Evolutionary conservation across 805 yeast species (phyloP).

Genomic region (Nakazawaea ernobii): DNA sequence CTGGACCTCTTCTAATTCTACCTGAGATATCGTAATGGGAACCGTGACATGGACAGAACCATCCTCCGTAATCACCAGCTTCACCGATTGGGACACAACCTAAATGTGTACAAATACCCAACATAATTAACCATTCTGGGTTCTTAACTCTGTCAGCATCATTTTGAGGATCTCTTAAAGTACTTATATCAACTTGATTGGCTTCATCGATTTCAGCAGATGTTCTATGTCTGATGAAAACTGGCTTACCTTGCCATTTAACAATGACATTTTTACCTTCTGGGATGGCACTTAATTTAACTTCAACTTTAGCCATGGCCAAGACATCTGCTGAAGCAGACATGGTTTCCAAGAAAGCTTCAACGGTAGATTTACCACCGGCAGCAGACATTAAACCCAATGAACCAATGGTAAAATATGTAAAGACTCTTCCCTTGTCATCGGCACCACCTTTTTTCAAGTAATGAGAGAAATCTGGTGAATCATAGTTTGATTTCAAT

Average conservation of each 20-base stretch:
- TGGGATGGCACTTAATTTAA: constrained; percentile 87
- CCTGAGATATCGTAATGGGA: constrained; percentile 99
- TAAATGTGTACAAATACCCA: constrained; percentile 99
- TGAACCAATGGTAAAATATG: constrained; percentile 97
- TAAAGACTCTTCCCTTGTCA: constrained; percentile 77
- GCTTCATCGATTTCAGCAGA: constrained; percentile 92
- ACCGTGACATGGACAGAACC: constrained; percentile 99
- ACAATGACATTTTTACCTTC: constrained; percentile 97
- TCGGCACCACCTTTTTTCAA: constrained; percentile 58
- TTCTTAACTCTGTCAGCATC: constrained; percentile 92
- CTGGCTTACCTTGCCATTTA: constrained; percentile 99
- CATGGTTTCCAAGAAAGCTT: constrained; percentile 87
- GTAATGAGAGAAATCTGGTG: constrained; percentile 84
- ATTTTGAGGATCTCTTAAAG: constrained; percentile 89
- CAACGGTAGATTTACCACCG: constrained; percentile 94
- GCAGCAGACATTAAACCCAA: constrained; percentile 87
- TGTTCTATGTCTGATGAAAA: constrained; percentile 98
- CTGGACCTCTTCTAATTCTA: constrained; percentile 99
- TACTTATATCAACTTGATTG: constrained; percentile 65
- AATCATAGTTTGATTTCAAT: constrained; percentile 74
- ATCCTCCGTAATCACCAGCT: constrained; percentile 99
- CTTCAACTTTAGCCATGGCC: constrained; percentile 99
- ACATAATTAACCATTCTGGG: constrained; percentile 98
- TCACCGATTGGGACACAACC: constrained; percentile 99
- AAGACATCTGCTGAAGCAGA: constrained; percentile 98